Evolutionary conservation across 805 yeast species (phyloP), one percentile per base, ranked within the genome.

Genomic region (Candida alai): DNA sequence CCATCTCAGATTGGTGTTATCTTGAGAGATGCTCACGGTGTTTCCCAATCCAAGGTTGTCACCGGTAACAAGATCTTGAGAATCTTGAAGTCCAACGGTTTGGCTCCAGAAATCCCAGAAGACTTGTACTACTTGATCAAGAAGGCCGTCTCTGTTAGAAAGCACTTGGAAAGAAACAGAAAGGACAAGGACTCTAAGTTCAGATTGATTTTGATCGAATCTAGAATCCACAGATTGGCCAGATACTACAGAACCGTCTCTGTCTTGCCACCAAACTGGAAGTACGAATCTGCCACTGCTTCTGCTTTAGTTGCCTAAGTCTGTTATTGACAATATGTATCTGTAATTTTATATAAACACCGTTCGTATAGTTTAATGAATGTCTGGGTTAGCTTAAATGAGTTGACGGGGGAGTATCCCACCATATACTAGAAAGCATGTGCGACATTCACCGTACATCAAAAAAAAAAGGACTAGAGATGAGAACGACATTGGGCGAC

Each of bases 221-320:
- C 97, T 53, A 89, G 99, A 88, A 93, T 93, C 79, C 99, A 93
- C 95, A 90, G 99, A 84, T 85, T 93, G 70, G 96, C 98, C 59
- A 86, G 99, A 80, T 93, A 93, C 94, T 93, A 93, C 96, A 90
- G 96, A 87, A 86, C 96, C 62, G 96, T 87, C 62, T 78, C 95
- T 65, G 97, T 93, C 62, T 83, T 93, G 68, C 98, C 99, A 62
- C 97, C 99, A 70, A 89, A 84, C 93, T 93, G 99, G 99, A 93
- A 93, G 80, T 93, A 85, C 95, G 99, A 93, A 80, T 90, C 98
- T 58, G 96, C 98, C 68, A 93, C 98, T 67, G 99, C 99, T 68
- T 93, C 98, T 63, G 95, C 99, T 73, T 82, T 93, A 74, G 99
- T 93, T 66, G 90, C 90, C 85, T 93, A 88, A 74, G 65, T 62